phyloP scores from a whole-genome alignment of 352 stramenopile species.

The Globisporangium alternatum region DNA sequence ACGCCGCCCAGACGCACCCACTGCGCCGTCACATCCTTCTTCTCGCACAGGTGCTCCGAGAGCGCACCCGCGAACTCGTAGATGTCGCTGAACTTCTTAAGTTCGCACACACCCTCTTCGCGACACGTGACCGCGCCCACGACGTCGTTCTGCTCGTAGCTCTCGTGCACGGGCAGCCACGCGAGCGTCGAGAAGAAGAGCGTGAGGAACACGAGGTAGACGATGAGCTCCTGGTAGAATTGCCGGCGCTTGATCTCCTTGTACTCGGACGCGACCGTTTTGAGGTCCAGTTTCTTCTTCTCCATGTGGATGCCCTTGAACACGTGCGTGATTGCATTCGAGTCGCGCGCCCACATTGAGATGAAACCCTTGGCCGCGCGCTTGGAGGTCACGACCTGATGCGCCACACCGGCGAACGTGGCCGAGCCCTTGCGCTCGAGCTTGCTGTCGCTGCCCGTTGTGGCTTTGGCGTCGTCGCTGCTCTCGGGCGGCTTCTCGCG shows the following conservation, averaged over 20 bases:
- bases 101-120: conserved; percentile 75
- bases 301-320: conserved; percentile 88
- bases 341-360: conserved; percentile 69
- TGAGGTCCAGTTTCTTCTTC: conserved; percentile 87
- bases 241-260: conserved; percentile 85
- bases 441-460: background rate
- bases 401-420: conserved; percentile 72
- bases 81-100: conserved; percentile 73
- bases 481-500: conserved; percentile 9
- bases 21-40: conserved; percentile 55
- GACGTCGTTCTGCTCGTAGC: conserved; percentile 84
- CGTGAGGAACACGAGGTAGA: conserved; percentile 77
- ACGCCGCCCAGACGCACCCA: conserved; percentile 78
- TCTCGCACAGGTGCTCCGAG: conserved; percentile 45
- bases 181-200: conserved; percentile 78
- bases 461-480: background rate
- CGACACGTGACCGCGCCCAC: conserved; percentile 72
- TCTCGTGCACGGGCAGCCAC: conserved; percentile 79
- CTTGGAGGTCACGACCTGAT: conserved; percentile 69
- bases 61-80: conserved; percentile 73
- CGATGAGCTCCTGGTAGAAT: conserved; percentile 87
- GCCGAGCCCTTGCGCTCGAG: conserved; percentile 22
- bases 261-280: conserved; percentile 73
- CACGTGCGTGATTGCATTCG: conserved; percentile 41
- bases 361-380: conserved; percentile 70